Conservation (phyloP, 1,284 basidiomycete genomes). For the Blastosporella zonata region DNA sequence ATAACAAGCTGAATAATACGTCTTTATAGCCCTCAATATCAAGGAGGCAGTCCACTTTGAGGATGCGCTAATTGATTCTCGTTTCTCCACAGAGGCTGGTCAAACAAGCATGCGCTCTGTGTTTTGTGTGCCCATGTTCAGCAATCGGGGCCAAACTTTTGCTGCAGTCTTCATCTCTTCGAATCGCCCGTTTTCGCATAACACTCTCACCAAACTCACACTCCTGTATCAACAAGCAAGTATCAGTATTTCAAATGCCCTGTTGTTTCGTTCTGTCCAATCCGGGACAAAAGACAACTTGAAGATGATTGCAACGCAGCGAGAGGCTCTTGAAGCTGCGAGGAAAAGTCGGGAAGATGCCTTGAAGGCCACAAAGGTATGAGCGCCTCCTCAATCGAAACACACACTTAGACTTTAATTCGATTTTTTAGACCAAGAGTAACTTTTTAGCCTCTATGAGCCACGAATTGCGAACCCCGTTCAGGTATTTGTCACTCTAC, state of each 20-base stretch:
- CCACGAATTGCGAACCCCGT: constrained; percentile 69
- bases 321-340: constrained; percentile 63
- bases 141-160: constrained; percentile 67
- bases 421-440: constrained; percentile 62
- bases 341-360: constrained; percentile 67
- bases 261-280: constrained; percentile 70
- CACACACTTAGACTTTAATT: neutral
- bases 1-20: neutral
- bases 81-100: constrained; percentile 63
- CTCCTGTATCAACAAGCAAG: constrained; percentile 71
- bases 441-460: constrained; percentile 76
- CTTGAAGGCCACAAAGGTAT: constrained; percentile 67
- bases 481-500: constrained; percentile 42
- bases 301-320: constrained; percentile 69
- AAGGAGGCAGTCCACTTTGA: constrained; percentile 59
- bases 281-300: constrained; percentile 67
- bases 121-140: constrained; percentile 66
- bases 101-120: constrained; percentile 58
- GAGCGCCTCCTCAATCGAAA: neutral
- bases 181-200: constrained; percentile 59
- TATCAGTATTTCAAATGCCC: constrained; percentile 66
- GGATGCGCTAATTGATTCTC: constrained; percentile 59
- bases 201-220: constrained; percentile 58
- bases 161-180: constrained; percentile 56
- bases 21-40: constrained; percentile 53